phyloP scores from a whole-genome alignment of 192 early-diverging fungal genomes.

The Coemansia sp. region DNA sequence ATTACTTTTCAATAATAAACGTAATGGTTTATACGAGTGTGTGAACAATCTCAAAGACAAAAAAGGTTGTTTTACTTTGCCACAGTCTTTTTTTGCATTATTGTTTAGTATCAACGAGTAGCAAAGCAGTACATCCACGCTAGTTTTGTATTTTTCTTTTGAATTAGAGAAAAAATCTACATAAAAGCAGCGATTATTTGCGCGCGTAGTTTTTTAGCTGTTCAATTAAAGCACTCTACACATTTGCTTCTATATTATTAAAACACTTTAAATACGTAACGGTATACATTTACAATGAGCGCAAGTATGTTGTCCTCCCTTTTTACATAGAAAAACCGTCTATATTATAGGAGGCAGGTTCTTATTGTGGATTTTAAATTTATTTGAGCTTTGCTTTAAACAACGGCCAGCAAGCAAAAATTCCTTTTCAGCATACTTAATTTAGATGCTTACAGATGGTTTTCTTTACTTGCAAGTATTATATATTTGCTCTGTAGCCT shows the following conservation, averaged over 20 bases:
- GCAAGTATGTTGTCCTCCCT: neutral
- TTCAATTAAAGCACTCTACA: too few species aligned
- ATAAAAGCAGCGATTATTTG: neutral
- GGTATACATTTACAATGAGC: neutral
- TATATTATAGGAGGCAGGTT: too few species aligned
- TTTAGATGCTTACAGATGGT: too few species aligned
- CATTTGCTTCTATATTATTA: neutral
- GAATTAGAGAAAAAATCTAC: neutral
- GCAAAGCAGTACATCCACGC: neutral
- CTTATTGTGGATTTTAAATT: too few species aligned
- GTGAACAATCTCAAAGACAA: neutral
- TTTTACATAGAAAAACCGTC: too few species aligned
- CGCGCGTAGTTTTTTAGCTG: neutral
- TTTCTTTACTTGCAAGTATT: neutral
- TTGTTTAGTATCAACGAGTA: neutral
- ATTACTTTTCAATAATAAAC: neutral
- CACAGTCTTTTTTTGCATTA: neutral
- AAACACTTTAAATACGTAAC: too few species aligned
- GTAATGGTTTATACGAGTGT: too few species aligned
- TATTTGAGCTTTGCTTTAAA: too few species aligned
- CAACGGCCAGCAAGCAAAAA: too few species aligned
- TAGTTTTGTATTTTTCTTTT: neutral
- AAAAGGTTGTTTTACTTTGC: neutral
- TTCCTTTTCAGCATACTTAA: too few species aligned
- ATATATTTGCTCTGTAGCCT: constrained; percentile 2